Evolutionary conservation across 73 alveolate genomes (phyloP), one percentile per base, ranked within the genome.

Genomic region (Symbiodinium natans): DNA sequence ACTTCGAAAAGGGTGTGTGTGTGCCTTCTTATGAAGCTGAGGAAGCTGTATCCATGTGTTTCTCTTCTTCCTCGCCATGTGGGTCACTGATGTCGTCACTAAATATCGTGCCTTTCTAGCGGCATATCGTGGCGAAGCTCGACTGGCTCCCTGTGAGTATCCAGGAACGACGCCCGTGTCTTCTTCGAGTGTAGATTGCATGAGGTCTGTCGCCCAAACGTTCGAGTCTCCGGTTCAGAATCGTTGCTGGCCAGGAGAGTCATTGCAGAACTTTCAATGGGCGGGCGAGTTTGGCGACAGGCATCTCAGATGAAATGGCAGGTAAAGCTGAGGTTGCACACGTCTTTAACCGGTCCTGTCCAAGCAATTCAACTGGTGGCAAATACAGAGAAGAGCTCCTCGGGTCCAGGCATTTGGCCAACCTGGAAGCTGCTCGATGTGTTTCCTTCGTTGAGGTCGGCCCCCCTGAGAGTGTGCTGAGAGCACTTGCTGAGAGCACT

Each of bases 241-340:
- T n/a, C 29, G 39, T 21, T 29, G 42, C 52, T 29, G 39, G 59
- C 23, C 71, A 87, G 95, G 95, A 87, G 68, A 77, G 17, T 87
- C 95, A 82, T 85, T 87, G 19, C 95, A 87, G n/a, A 87, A 87
- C 85, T 87, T 87, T 40, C 95, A 87, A 31, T 87, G 95, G 95
- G 95, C 95, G 11, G 95, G 95, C 33, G 95, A 48, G 59, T 87
- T 87, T 36, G 95, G 95, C 1, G 95, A 87, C 71, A 87, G 95
- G 95, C n/a, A n/a, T n/a, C n/a, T n/a, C n/a, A n/a, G n/a, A n/a
- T n/a, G n/a, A n/a, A n/a, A n/a, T n/a, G n/a, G n/a, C n/a, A n/a
- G n/a, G n/a, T n/a, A n/a, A n/a, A n/a, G n/a, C n/a, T n/a, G n/a
- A n/a, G n/a, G n/a, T n/a, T n/a, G n/a, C n/a, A n/a, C n/a, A n/a